Base-by-base conservation (phyloP, 2,329 filamentous ascomycete species). In the Talaromyces rugulosus region DNA sequence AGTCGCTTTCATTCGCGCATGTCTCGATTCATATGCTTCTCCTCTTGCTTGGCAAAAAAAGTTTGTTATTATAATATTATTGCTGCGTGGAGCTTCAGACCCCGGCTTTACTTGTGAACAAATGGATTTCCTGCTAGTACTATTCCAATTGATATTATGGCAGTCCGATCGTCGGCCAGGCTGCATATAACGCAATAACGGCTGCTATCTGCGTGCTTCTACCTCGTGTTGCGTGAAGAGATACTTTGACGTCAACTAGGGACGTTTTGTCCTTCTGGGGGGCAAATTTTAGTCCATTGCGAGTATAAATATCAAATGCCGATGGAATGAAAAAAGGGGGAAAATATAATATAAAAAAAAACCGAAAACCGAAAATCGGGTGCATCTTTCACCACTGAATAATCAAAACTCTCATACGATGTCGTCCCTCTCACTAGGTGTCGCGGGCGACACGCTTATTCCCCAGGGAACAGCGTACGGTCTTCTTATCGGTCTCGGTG, bases 401-500 rank as follows among this genome's bases (percentile, higher is more conserved):
- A 36, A 36, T 2, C 11, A 5, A 36, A 36, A 14, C 11, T 36
- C 34, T 4, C 14, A 36, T 36, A 36, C 34, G 12, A 56, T 56
- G 54, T 56, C 54, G 36, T 42, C 31, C 18, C 31, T 56, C 54
- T 23, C 18, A 14, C 11, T 56, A 36, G 58, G 47, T 16, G 44
- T 52, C n/a, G 31, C 44, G 5, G 59, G 59, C n/a, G n/a, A 56
- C 5, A 23, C 16, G n/a, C 69, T 75, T 33, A 66, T 77, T 31
- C 69, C 69, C 1, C 72, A 75, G 59, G 75, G 68, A 28, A 68
- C 70, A 6, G 76, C 74, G 64, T 82, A 82, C 72, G 80, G 80
- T 62, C 70, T 82, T 23, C 75, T 83, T 50, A 75, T 82, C 61
- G 81, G 80, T 6, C 75, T 83, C 5, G 78, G 78, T 1, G 70